Evolutionary conservation across 176 grass and related monocot genomes (phyloP).

Genomic region (Triticum monococcum): DNA sequence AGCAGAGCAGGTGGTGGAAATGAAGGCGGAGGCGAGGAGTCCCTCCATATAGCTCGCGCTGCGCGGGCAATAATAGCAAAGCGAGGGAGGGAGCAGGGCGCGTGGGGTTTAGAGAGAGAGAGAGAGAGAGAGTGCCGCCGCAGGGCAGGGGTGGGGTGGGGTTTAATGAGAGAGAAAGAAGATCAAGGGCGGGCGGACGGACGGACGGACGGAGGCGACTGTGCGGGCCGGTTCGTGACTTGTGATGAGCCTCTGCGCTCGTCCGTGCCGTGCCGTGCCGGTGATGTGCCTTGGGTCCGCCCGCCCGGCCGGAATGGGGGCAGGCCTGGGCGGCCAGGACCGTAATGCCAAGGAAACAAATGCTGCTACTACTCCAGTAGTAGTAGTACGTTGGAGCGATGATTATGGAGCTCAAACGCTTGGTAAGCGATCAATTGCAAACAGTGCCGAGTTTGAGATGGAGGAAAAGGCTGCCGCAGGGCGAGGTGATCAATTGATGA

Average conservation of each 20-base stretch:
- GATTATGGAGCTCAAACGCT: too few species aligned
- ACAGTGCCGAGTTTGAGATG: background rate
- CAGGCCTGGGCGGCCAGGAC: too few species aligned
- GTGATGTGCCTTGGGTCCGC: background rate
- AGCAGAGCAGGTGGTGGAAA: slow-evolving; percentile 5
- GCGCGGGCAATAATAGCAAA: slow-evolving; percentile 57
- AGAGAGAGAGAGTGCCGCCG: background rate
- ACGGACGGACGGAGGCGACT: background rate
- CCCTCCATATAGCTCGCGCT: slow-evolving; percentile 43
- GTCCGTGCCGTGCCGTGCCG: background rate
- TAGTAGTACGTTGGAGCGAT: too few species aligned
- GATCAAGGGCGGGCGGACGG: background rate
- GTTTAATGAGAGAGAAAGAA: slow-evolving; percentile 36
- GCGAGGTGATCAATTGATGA: background rate
- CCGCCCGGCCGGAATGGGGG: background rate
- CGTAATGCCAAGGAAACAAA: too few species aligned
- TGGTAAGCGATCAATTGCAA: background rate
- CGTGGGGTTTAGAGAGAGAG: slow-evolving; percentile 23
- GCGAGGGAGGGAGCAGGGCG: background rate
- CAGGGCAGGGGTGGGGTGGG: background rate
- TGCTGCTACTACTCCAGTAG: too few species aligned
- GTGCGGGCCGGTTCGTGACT: background rate
- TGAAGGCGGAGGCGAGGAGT: slow-evolving; percentile 21
- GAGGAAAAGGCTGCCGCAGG: background rate
- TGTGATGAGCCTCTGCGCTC: too few species aligned